A percentile compares a stretch with the other conserved stretches of the same genome.
phyloP scores from a whole-genome alignment of 1,284 basidiomycete species.

The Malassezia furfur region DNA sequence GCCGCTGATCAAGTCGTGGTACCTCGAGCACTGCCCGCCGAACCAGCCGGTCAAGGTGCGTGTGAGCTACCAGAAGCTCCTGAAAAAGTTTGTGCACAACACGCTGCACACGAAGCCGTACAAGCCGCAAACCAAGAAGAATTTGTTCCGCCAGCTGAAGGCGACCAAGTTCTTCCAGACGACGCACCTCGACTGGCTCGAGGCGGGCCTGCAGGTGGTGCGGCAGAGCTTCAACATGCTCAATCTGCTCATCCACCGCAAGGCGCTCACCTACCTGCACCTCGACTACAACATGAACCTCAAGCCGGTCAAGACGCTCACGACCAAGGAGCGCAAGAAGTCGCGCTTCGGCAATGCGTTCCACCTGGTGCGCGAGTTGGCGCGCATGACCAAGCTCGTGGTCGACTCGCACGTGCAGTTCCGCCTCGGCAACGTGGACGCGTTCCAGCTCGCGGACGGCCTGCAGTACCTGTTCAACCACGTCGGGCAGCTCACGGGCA shows the following conservation, averaged over 20 bases:
- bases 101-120: constrained; percentile 77
- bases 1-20: constrained; percentile 90
- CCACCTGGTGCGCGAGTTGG: constrained; percentile 93
- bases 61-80: constrained; percentile 96
- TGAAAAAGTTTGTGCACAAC: constrained; percentile 93
- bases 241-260: constrained; percentile 95
- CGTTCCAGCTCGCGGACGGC: constrained; percentile 97
- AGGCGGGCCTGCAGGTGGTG: constrained; percentile 95
- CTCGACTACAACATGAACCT: constrained; percentile 89
- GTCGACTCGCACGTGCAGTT: constrained; percentile 98
- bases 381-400: constrained; percentile 92
- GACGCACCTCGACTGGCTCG: constrained; percentile 95
- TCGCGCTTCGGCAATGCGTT: constrained; percentile 98
- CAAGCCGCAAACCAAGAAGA: constrained; percentile 96
- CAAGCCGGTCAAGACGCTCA: constrained; percentile 96
- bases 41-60: constrained; percentile 94
- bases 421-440: constrained; percentile 95
- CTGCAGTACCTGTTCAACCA: constrained; percentile 96
- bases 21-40: constrained; percentile 89
- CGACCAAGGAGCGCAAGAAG: constrained; percentile 99
- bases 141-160: constrained; percentile 87
- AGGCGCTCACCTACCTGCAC: constrained; percentile 90
- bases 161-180: constrained; percentile 99
- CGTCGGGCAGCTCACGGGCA: constrained; percentile 93
- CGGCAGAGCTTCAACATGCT: constrained; percentile 99